Evolutionary conservation across 345 rosid genomes (phyloP), one percentile per base, ranked within the genome.

Genomic region (Balakata baccata): DNA sequence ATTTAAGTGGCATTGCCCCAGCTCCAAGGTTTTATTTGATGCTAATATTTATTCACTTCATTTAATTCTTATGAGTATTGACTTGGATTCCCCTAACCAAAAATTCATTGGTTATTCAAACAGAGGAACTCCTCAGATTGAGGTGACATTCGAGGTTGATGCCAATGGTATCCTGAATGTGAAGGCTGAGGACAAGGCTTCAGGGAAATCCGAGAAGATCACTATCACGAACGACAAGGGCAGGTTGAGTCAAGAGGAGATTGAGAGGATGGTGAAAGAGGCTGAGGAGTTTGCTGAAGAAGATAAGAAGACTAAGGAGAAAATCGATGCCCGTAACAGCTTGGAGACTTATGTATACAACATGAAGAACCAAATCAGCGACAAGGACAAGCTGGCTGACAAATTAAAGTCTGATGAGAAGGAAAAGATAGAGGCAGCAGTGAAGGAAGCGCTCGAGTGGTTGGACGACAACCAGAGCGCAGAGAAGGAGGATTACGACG

Each of bases 381-480:
- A 78, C 20, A 78, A 63, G 22, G 74, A 78, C 61, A 78, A 78
- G 61, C 70, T 68, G 8, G 81, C 70, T 2, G 77, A 73, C 45
- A 78, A 73, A 68, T 46, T 73, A 0, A 70, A 69, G 56, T 45
- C 77, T 37, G 77, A 78, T 2, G 81, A 78, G 53, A 73, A 78
- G 70, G 81, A 78, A 22, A 73, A 78, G 64, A 69, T 78, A 29
- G 77, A 68, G 37, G 58, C 43, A 7, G 71, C 78, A 16, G 56
- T 64, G 17, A 74, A 64, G 62, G 78, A 74, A 50, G 78, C 72
- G 0, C 56, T 73, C 11, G 78, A 78, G 37, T 78, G 81, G 78
- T 23, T 81, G 56, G 79, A 81, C n/a, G 84, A 74, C 41, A 81
- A 81, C 37, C 84, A 77, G 70, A 71, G 8, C 6, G 79, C 77